Percentiles rank a stretch among this genome's conserved stretches.
phyloP scores from a whole-genome alignment of 441 rosid species.

The Daphne laureola region DNA sequence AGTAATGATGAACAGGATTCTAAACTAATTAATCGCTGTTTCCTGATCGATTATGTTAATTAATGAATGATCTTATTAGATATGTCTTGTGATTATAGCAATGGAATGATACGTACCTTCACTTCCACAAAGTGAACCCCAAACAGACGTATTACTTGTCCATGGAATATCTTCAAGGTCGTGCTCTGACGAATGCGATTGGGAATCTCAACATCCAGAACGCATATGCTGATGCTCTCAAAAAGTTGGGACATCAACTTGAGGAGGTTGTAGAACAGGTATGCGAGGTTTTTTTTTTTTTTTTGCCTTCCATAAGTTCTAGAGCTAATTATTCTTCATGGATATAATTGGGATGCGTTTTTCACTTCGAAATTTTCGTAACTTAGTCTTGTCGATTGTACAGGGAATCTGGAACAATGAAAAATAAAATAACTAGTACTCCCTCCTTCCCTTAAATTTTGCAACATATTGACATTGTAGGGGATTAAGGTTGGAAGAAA shows the following conservation, averaged over 20 bases:
- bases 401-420: too few relatives aligned
- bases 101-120: slow-evolving; percentile 87
- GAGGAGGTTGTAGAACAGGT: slow-evolving; percentile 90
- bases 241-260: slow-evolving; percentile 67
- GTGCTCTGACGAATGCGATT: slow-evolving; percentile 84
- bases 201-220: slow-evolving; percentile 68
- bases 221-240: slow-evolving; percentile 79
- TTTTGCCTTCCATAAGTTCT: too few relatives aligned
- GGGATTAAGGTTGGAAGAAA: too few relatives aligned
- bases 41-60: not conserved
- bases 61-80: too few relatives aligned
- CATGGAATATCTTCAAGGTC: slow-evolving; percentile 98
- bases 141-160: slow-evolving; percentile 94
- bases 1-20: too few relatives aligned
- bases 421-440: not conserved
- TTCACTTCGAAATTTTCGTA: not conserved
- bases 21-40: not conserved
- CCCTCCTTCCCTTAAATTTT: not conserved
- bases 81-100: slow-evolving; percentile 50
- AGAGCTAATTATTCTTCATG: not conserved
- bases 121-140: slow-evolving; percentile 73
- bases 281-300: not conserved
- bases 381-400: too few relatives aligned
- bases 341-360: not conserved
- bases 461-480: too few relatives aligned